phyloP scores from a whole-genome alignment of 2,329 filamentous ascomycete genomes.

The Annulohypoxylon truncatum region DNA sequence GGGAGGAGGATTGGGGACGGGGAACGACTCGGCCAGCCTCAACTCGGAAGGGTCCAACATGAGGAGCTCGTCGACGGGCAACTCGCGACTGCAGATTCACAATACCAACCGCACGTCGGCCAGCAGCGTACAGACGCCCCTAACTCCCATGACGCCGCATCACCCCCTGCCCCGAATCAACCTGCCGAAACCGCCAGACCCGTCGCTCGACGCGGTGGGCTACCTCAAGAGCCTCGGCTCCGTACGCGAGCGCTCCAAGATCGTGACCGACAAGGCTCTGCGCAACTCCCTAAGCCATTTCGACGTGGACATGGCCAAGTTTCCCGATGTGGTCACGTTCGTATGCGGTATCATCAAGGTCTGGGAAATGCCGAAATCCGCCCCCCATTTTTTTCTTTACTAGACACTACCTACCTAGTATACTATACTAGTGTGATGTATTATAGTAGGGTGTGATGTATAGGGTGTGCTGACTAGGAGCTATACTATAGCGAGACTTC shows the following conservation, averaged over 20 bases:
- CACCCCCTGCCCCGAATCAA: slow-evolving; percentile 75
- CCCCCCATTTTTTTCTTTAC: not conserved
- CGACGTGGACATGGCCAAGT: slow-evolving; percentile 86
- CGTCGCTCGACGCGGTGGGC: slow-evolving; percentile 85
- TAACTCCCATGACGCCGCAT: slow-evolving; percentile 63
- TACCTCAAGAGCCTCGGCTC: slow-evolving; percentile 92
- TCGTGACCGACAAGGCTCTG: slow-evolving; percentile 81
- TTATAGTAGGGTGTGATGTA: too few species aligned
- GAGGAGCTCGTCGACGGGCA: slow-evolving; percentile 54
- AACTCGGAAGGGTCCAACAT: slow-evolving; percentile 63
- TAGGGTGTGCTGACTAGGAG: slow-evolving; percentile 18
- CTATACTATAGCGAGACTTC: slow-evolving; percentile 48
- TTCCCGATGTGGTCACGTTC: slow-evolving; percentile 84
- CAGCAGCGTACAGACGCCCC: slow-evolving; percentile 61
- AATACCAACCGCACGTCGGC: slow-evolving; percentile 63
- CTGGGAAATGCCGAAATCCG: slow-evolving; percentile 31
- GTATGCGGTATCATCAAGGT: slow-evolving; percentile 97
- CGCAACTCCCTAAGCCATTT: slow-evolving; percentile 85
- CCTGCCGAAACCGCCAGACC: slow-evolving; percentile 87
- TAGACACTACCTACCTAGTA: not conserved
- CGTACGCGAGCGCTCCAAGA: slow-evolving; percentile 80
- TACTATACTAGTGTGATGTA: not conserved
- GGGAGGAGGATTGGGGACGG: slow-evolving; percentile 52
- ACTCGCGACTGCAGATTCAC: slow-evolving; percentile 48
- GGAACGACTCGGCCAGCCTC: slow-evolving; percentile 61